Conservation (phyloP, 2,329 filamentous ascomycete species). For the Cryphonectria parasitica region DNA sequence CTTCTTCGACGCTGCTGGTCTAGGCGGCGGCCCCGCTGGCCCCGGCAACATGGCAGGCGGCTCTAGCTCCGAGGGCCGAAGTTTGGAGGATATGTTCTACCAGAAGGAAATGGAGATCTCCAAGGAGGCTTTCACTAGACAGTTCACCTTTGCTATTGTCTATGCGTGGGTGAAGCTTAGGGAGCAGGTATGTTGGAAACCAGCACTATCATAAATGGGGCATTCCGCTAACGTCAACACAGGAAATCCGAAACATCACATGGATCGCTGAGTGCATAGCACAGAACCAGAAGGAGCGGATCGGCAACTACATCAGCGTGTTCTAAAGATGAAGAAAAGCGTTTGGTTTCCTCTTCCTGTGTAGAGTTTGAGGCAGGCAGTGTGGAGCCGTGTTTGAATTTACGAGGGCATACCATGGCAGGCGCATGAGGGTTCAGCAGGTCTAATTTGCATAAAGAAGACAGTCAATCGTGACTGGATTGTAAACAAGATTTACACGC, state of each 20-base stretch:
- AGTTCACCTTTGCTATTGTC: slow-evolving; percentile 93
- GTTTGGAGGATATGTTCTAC: slow-evolving; percentile 96
- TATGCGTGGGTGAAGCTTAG: slow-evolving; percentile 98
- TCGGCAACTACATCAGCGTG: slow-evolving; percentile 98
- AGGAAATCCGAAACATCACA: slow-evolving; percentile 99
- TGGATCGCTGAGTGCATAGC: slow-evolving; percentile 99
- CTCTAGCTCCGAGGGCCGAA: slow-evolving; percentile 79
- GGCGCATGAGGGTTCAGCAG: slow-evolving; percentile 28
- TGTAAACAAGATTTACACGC: slow-evolving; percentile 52
- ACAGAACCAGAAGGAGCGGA: slow-evolving; percentile 98
- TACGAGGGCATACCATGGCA: slow-evolving; percentile 36
- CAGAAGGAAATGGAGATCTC: slow-evolving; percentile 99
- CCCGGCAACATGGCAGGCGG: slow-evolving; percentile 86
- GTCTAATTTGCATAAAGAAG: slow-evolving; percentile 26
- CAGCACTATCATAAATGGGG: background rate
- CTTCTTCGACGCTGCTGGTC: slow-evolving; percentile 91
- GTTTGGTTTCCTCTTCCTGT: slow-evolving; percentile 30
- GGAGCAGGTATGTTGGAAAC: slow-evolving; percentile 75
- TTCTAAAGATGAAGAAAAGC: slow-evolving; percentile 64
- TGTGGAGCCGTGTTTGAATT: slow-evolving; percentile 23
- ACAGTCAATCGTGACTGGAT: slow-evolving; percentile 39
- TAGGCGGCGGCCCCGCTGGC: slow-evolving; percentile 71
- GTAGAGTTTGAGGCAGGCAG: slow-evolving; percentile 20
- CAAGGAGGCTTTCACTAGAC: slow-evolving; percentile 91
- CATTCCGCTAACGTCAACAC: slow-evolving; percentile 38